Evolutionary conservation across 192 early-diverging fungal genomes (phyloP), one percentile per base, ranked within the genome.

Genomic region (Backusella morwellensis): DNA sequence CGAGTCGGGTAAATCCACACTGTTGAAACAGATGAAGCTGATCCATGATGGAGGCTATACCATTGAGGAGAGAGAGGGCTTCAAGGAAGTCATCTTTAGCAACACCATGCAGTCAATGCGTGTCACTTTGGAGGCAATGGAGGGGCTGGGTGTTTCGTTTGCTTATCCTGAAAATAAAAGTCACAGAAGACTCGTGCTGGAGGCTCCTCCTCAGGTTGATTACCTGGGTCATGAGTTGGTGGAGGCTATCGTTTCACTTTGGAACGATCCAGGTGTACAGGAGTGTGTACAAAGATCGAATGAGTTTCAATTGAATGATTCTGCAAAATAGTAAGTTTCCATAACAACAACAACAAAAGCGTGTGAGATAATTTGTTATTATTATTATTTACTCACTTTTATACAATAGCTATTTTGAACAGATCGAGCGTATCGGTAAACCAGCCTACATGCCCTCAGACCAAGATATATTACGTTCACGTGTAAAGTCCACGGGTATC

Each of bases 1-100:
- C 77, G 97, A 99, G 85, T 98, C 97, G 9, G 97, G 97, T 70
- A 99, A 99, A 85, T 94, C 92, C 52, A 99, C 97, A 26, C 96
- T 99, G 79, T 86, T 99, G 72, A 99, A 99, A 84, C 97, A 99
- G 81, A 97, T 99, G 96, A 97, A 96, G 83, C 89, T 99, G 70
- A 98, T 99, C 77, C 96, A 99, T 84, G 97, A 95, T 78, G 92
- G 91, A 76, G 97, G 97, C 4, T 99, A 96, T 86, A 93, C 91
- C 68, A 82, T 87, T 35, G 94, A 97, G 47, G 97, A 99, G 85
- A 88, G 93, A 72, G 93, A 95, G 77, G 92, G 94, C 38, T 98
- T 97, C 88, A 95, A 92, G 83, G 96, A 97, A 82, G 95, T 97
- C 75, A 97, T 99, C 77, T 97, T 96, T 81, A 94, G 92, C 70